phyloP scores from a whole-genome alignment of 306 rosid species.

The Fragaria vesca region DNA sequence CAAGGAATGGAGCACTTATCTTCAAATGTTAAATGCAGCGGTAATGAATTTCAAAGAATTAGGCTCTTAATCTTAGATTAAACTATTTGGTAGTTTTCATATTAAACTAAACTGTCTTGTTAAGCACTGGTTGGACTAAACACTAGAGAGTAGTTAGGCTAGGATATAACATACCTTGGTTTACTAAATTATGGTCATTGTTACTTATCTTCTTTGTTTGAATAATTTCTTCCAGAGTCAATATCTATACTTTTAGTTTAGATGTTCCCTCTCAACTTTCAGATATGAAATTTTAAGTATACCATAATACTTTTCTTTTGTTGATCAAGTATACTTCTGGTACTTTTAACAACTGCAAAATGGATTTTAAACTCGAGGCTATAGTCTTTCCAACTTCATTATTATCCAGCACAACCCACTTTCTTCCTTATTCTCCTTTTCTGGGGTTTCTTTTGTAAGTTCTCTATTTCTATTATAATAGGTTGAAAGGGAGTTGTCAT shows the following conservation, averaged over 20 bases:
- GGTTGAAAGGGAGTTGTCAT: constrained; percentile 83
- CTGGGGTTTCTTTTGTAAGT: constrained; percentile 3
- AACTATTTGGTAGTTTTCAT: constrained; percentile 6
- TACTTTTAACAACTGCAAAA: not conserved
- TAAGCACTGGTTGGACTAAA: not conserved
- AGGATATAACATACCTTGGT: not conserved
- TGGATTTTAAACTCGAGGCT: not conserved
- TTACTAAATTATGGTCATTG: not conserved
- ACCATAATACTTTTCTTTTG: not conserved
- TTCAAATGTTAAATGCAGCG: constrained; percentile 62
- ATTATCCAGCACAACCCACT: not conserved
- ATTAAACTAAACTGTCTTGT: constrained; percentile 14
- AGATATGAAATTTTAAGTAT: not conserved
- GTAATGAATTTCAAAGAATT: constrained; percentile 45
- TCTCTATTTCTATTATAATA: constrained; percentile 30
- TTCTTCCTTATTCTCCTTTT: not conserved
- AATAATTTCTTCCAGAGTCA: not conserved
- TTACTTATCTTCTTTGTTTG: not conserved
- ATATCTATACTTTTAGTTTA: not conserved
- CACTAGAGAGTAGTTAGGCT: not conserved
- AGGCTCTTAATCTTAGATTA: constrained; percentile 8
- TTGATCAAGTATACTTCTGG: not conserved
- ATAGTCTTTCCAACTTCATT: not conserved
- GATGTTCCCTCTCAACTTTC: not conserved
- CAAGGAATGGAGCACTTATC: constrained; percentile 49